Percentiles rank a stretch among this genome's conserved stretches.
Conservation (phyloP, 2,329 filamentous ascomycete species). For the Ophiognomonia clavigignenti-juglandacearum region DNA sequence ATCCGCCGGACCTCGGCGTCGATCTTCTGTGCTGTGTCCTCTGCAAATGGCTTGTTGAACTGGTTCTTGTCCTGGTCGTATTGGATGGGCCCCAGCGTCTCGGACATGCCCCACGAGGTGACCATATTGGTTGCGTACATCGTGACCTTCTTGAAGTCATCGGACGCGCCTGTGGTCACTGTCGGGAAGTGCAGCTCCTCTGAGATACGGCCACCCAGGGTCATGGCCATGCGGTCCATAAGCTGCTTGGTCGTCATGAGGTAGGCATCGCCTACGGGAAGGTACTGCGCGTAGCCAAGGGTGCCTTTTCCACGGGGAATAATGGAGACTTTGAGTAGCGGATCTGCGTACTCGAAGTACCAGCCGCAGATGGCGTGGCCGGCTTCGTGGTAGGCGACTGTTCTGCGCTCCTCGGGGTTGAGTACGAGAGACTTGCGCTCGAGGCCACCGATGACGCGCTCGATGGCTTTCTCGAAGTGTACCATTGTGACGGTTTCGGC, state of each 20-base stretch:
- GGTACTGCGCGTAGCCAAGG: slow-evolving; percentile 92
- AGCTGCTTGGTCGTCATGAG: slow-evolving; percentile 93
- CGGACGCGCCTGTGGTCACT: slow-evolving; percentile 88
- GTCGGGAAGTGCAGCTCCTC: slow-evolving; percentile 97
- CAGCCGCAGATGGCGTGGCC: slow-evolving; percentile 98
- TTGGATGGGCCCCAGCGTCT: slow-evolving; percentile 87
- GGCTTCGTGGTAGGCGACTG: slow-evolving; percentile 61
- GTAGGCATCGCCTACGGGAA: slow-evolving; percentile 88
- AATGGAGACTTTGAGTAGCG: slow-evolving; percentile 95
- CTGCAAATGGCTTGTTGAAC: slow-evolving; percentile 91
- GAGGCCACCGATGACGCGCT: slow-evolving; percentile 91
- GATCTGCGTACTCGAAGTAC: slow-evolving; percentile 96
- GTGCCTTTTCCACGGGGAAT: slow-evolving; percentile 93
- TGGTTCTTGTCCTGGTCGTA: slow-evolving; percentile 81
- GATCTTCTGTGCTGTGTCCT: slow-evolving; percentile 88
- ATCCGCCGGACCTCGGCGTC: slow-evolving; percentile 88
- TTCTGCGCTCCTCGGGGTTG: slow-evolving; percentile 82
- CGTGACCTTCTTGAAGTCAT: slow-evolving; percentile 98
- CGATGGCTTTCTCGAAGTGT: slow-evolving; percentile 96
- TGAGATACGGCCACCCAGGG: slow-evolving; percentile 86
- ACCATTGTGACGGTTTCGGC: slow-evolving; percentile 78
- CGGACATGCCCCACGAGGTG: slow-evolving; percentile 98
- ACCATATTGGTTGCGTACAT: slow-evolving; percentile 96
- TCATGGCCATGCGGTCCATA: slow-evolving; percentile 99
- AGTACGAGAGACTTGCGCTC: slow-evolving; percentile 97